phyloP scores from a whole-genome alignment of 2,329 filamentous ascomycete species.

The Fusarium concolor region DNA sequence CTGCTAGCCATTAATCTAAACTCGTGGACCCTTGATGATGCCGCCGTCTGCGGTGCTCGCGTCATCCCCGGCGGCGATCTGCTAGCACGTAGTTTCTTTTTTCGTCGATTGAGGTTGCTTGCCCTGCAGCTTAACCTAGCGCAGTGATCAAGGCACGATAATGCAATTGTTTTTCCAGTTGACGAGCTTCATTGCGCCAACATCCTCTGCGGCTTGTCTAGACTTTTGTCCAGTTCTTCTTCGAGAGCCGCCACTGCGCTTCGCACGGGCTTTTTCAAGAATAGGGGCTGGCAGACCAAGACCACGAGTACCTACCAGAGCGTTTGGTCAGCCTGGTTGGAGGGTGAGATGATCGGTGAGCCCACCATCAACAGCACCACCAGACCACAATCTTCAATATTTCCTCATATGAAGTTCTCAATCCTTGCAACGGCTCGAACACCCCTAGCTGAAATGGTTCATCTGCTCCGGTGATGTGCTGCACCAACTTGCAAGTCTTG shows the following conservation, averaged over 20 bases:
- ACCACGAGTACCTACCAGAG: constrained; percentile 23
- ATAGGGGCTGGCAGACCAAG: constrained; percentile 39
- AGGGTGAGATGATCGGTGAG: constrained; percentile 45
- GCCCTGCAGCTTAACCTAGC: constrained; percentile 33
- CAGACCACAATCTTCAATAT: constrained; percentile 36
- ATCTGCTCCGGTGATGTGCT: constrained; percentile 34
- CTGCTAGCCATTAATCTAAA: constrained; percentile 17
- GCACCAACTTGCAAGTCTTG: constrained; percentile 4
- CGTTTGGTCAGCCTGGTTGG: constrained; percentile 22
- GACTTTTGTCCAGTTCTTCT: constrained; percentile 30
- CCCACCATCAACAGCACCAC: constrained; percentile 41
- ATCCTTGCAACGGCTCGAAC: constrained; percentile 35
- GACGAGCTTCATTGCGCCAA: constrained; percentile 24
- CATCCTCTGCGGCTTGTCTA: constrained; percentile 29
- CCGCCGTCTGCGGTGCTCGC: constrained; percentile 20
- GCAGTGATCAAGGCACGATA: constrained; percentile 8
- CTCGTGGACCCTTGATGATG: constrained; percentile 16
- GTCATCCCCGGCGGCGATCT: constrained; percentile 36
- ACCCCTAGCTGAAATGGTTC: constrained; percentile 35
- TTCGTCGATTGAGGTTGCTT: constrained; percentile 18
- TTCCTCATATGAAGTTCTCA: constrained; percentile 20
- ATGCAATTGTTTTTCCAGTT: constrained; percentile 28
- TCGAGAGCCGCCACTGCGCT: constrained; percentile 28
- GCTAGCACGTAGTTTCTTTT: constrained; percentile 36
- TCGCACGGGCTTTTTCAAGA: constrained; percentile 33